phyloP scores from a whole-genome alignment of 768 basidiomycete genomes.

The Serendipita sp. region DNA sequence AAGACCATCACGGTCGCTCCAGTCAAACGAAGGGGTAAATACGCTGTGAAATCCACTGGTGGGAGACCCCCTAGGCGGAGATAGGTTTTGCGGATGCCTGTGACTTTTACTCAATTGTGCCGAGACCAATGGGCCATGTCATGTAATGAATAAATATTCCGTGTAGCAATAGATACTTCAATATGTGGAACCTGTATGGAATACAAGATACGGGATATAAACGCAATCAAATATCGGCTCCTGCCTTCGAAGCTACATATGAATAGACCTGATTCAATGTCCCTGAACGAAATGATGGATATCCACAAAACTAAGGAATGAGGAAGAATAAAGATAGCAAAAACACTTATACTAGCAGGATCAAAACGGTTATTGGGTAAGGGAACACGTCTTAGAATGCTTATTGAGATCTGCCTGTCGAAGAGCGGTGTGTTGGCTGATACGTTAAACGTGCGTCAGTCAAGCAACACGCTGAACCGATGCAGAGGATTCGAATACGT shows the following conservation, averaged over 20 bases:
- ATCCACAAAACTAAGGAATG: no score
- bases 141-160: background rate
- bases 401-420: conserved; percentile 3
- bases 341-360: no score
- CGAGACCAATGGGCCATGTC: background rate
- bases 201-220: no score
- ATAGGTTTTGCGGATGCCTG: background rate
- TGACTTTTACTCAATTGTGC: background rate
- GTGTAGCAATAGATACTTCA: background rate
- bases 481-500: background rate
- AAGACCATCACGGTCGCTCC: background rate
- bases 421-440: background rate
- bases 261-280: no score
- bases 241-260: no score
- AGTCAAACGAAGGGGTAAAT: background rate
- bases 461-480: no score
- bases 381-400: background rate
- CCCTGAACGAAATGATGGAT: no score
- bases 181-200: no score
- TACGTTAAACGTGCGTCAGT: no score
- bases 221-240: no score
- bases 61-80: background rate
- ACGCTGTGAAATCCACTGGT: background rate
- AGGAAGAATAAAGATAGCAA: no score
- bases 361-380: no score